These are phyloP conservation scores for Apiospora hydei DNA, from an alignment of 2,329 filamentous ascomycete species.

Conservation along the genomic window DNA sequence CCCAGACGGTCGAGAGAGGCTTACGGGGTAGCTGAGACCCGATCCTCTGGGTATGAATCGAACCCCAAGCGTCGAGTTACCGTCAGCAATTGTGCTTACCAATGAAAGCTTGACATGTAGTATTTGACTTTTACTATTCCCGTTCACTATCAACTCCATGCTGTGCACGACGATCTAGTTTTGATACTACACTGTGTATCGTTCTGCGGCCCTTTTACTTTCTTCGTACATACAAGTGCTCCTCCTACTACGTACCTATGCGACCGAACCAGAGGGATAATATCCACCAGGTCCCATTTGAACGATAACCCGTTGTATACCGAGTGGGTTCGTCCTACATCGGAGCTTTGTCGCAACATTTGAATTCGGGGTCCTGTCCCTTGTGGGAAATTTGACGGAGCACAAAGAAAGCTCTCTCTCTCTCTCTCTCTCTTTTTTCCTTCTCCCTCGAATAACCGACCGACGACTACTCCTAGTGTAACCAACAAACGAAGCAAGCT, in stretches of 20 bases:
- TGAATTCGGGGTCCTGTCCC: conserved; percentile 8
- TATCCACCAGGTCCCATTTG: conserved; percentile 10
- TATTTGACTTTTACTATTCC: not conserved
- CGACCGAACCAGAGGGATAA: not conserved
- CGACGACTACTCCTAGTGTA: not conserved
- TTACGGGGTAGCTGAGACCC: conserved; percentile 1
- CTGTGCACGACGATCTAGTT: not conserved
- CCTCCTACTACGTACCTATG: not conserved
- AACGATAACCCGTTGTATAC: conserved; percentile 9
- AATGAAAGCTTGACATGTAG: conserved; percentile 3
- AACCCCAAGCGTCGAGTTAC: not conserved
- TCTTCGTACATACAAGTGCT: not conserved
- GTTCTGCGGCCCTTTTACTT: not conserved
- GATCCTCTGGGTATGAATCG: not conserved
- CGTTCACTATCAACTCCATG: not conserved
- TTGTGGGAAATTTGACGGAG: conserved; percentile 7
- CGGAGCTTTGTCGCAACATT: conserved; percentile 20
- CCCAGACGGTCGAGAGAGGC: not conserved
- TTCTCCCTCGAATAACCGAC: conserved; percentile 8
- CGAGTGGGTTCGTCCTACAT: conserved; percentile 20
- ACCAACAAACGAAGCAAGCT: not conserved
- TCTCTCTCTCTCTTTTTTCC: not conserved
- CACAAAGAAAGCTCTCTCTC: not conserved
- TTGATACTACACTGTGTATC: not conserved
- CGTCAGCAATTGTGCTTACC: not conserved